Percentiles rank a stretch among this genome's conserved stretches.
These are phyloP conservation scores for Cyberlindnera nakhonratchasimensis DNA, from an alignment of 805 yeast species.

Conservation along the genomic window DNA sequence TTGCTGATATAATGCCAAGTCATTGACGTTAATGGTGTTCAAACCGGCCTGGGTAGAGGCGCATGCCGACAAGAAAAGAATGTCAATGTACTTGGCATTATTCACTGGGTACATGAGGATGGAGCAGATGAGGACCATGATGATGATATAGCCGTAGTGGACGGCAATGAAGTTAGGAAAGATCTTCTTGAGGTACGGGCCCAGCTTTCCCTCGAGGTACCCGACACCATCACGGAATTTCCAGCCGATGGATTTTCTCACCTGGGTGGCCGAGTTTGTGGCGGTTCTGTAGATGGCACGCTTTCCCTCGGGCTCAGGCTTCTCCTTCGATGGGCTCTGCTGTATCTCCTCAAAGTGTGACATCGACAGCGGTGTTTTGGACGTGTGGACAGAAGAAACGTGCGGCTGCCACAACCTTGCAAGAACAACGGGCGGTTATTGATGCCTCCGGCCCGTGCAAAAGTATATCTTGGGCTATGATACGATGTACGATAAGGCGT, in stretches of 20 bases:
- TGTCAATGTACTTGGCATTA: slow-evolving; percentile 68
- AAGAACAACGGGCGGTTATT: no score
- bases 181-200: slow-evolving; percentile 36
- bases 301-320: not conserved
- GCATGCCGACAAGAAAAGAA: slow-evolving; percentile 71
- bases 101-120: slow-evolving; percentile 73
- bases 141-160: slow-evolving; percentile 68
- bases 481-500: no score
- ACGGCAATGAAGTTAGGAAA: slow-evolving; percentile 51
- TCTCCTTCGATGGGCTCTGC: not conserved
- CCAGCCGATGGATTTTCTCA: slow-evolving; percentile 38
- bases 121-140: slow-evolving; percentile 62
- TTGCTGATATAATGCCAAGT: slow-evolving; percentile 73
- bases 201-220: slow-evolving; percentile 26
- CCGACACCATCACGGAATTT: slow-evolving; percentile 37
- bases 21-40: slow-evolving; percentile 70
- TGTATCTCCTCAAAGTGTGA: slow-evolving; percentile 1
- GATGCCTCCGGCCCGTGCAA: no score
- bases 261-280: slow-evolving; percentile 16
- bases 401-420: no score
- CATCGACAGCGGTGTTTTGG: not conserved
- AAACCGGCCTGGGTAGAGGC: slow-evolving; percentile 90
- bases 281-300: slow-evolving; percentile 9
- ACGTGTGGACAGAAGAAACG: no score
- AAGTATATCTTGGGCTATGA: no score